Evolutionary conservation across 129 eudicot species (phyloP).

Genomic region (Centella asiatica): DNA sequence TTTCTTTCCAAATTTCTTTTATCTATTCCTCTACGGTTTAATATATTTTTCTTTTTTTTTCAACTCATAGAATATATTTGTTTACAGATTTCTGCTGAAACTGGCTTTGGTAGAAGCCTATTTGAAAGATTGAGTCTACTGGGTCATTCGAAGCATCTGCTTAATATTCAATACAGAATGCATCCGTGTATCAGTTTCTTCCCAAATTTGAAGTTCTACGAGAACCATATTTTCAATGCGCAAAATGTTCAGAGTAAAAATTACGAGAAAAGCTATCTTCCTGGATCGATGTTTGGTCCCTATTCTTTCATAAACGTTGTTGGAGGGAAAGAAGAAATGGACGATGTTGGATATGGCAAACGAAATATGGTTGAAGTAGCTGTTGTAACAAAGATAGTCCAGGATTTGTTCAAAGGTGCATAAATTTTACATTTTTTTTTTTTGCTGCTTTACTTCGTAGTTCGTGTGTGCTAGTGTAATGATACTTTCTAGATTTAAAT

Average conservation of each 20-base stretch:
- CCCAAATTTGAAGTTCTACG: slow-evolving; percentile 37
- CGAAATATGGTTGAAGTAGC: slow-evolving; percentile 78
- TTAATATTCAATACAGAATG: slow-evolving; percentile 43
- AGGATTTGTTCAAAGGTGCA: slow-evolving; percentile 49
- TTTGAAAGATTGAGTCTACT: slow-evolving; percentile 37
- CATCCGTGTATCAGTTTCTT: slow-evolving; percentile 46
- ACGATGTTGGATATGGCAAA: slow-evolving; percentile 36
- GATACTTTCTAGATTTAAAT: not conserved
- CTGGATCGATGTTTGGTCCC: slow-evolving; percentile 41
- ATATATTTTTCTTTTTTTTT: not conserved
- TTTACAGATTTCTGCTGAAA: slow-evolving; percentile 25
- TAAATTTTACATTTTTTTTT: not conserved
- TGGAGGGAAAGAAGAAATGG: slow-evolving; percentile 56
- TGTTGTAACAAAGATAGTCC: slow-evolving; percentile 38
- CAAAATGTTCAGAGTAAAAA: slow-evolving; percentile 22
- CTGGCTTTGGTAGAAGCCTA: slow-evolving; percentile 44
- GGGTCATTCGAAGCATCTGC: slow-evolving; percentile 39
- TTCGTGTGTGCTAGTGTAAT: too few relatives aligned
- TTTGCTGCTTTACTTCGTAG: not conserved
- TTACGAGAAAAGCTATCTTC: slow-evolving; percentile 29
- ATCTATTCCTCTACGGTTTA: not conserved
- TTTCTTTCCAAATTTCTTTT: not conserved
- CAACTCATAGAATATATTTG: not conserved
- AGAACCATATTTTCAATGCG: slow-evolving; percentile 30
- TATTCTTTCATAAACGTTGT: slow-evolving; percentile 46